phyloP scores from a whole-genome alignment of 768 basidiomycete species.

The Podaxis carcinomalis region DNA sequence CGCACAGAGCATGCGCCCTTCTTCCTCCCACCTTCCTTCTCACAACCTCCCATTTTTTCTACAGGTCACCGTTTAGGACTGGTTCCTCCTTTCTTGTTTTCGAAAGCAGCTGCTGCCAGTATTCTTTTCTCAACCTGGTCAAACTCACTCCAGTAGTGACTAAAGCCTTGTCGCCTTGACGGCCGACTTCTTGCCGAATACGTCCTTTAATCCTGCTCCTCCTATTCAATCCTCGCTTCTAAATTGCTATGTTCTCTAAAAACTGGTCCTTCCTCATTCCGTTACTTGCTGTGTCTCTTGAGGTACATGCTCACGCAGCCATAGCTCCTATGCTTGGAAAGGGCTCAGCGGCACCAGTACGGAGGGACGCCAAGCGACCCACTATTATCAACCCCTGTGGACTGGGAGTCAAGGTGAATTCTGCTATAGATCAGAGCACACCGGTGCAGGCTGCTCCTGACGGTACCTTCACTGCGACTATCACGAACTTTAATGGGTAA shows the following conservation, averaged over 20 bases:
- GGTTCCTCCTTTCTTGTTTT: constrained; percentile 21
- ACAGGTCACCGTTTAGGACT: constrained; percentile 20
- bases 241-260: constrained; percentile 25
- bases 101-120: neutral
- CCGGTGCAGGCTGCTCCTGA: constrained; percentile 33
- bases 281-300: constrained; percentile 29
- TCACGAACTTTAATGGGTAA: constrained; percentile 46
- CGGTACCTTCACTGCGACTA: constrained; percentile 36
- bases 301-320: constrained; percentile 36
- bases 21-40: neutral
- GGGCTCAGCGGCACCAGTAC: constrained; percentile 20
- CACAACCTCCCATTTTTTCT: constrained; percentile 13
- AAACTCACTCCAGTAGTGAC: constrained; percentile 6
- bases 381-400: constrained; percentile 36
- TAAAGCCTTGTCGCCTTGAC: constrained; percentile 12
- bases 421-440: constrained; percentile 33
- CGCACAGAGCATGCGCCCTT: too few relatives aligned
- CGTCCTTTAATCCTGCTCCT: neutral
- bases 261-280: constrained; percentile 24
- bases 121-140: neutral
- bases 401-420: constrained; percentile 30
- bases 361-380: constrained; percentile 30
- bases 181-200: neutral
- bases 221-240: neutral
- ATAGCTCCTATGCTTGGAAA: constrained; percentile 40